Conservation (phyloP, 179 eudicot species). For the Silene coronaria region DNA sequence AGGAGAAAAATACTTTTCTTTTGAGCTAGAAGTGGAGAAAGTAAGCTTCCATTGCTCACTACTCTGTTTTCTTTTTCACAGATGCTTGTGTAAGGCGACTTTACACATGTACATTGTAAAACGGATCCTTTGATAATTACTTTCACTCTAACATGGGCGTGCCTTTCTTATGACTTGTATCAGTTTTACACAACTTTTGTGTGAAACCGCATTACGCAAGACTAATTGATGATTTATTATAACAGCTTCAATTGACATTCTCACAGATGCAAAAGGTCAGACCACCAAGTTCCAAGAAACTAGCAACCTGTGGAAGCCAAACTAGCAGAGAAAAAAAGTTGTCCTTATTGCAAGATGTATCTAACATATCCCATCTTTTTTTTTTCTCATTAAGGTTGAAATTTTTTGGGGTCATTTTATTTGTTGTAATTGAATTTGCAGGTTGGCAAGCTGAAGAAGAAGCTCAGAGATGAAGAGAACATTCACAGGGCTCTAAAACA, state of each 20-base stretch:
- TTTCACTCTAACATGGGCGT: too few species aligned
- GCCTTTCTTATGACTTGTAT: too few species aligned
- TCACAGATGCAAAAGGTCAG: conserved; percentile 28
- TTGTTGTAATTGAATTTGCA: conserved; percentile 28
- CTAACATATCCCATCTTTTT: not conserved
- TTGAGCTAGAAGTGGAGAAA: conserved; percentile 21
- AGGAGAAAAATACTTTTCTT: conserved; percentile 21
- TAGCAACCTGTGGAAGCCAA: conserved; percentile 27
- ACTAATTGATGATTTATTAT: not conserved
- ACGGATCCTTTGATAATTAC: too few species aligned
- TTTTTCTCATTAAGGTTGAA: not conserved
- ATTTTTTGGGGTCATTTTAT: not conserved
- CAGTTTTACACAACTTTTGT: too few species aligned
- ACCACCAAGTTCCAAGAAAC: conserved; percentile 22
- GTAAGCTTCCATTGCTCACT: conserved; percentile 18
- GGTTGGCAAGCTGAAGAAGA: conserved; percentile 84
- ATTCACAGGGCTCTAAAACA: conserved; percentile 78
- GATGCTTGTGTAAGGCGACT: too few species aligned
- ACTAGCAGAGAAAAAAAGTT: conserved; percentile 52
- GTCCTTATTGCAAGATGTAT: conserved; percentile 80
- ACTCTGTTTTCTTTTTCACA: not conserved
- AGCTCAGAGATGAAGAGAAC: conserved; percentile 80
- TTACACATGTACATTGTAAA: too few species aligned
- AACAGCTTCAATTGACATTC: conserved; percentile 10
- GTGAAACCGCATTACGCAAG: too few species aligned